These are phyloP conservation scores for Candida pseudoglaebosa DNA, from an alignment of 805 yeast genomes.

Conservation along the genomic window DNA sequence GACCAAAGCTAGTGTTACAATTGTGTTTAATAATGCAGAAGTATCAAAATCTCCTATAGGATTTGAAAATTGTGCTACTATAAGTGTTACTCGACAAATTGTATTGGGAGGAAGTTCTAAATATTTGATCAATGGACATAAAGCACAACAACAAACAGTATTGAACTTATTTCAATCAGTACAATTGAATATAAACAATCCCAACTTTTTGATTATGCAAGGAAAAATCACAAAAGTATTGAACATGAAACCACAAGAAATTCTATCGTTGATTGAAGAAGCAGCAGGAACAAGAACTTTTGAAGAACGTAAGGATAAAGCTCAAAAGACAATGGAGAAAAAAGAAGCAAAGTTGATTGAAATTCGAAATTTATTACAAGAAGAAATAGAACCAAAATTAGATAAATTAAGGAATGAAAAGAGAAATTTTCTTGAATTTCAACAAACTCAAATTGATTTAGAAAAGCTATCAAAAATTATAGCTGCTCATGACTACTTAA, in stretches of 20 bases:
- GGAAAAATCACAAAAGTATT: slow-evolving; percentile 96
- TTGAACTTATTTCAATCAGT: slow-evolving; percentile 88
- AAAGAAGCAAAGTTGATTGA: slow-evolving; percentile 82
- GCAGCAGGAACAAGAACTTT: slow-evolving; percentile 98
- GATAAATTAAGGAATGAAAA: slow-evolving; percentile 79
- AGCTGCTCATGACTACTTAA: slow-evolving; percentile 68
- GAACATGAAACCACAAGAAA: slow-evolving; percentile 92
- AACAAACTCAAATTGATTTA: slow-evolving; percentile 74
- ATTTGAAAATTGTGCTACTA: slow-evolving; percentile 69
- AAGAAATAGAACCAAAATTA: slow-evolving; percentile 91
- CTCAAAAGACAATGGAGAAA: slow-evolving; percentile 86
- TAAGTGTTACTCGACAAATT: slow-evolving; percentile 89
- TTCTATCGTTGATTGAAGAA: slow-evolving; percentile 87
- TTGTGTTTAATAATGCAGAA: slow-evolving; percentile 88
- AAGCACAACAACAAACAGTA: slow-evolving; percentile 93
- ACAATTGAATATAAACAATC: slow-evolving; percentile 93
- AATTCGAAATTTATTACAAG: slow-evolving; percentile 65
- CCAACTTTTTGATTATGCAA: slow-evolving; percentile 97
- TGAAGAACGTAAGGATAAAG: slow-evolving; percentile 89
- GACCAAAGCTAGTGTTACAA: slow-evolving; percentile 93
- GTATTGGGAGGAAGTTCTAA: slow-evolving; percentile 89
- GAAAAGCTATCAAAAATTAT: slow-evolving; percentile 73
- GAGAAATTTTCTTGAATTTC: slow-evolving; percentile 78
- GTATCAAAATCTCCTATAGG: slow-evolving; percentile 79
- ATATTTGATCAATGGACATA: slow-evolving; percentile 90